Conservation (phyloP, 1,284 basidiomycete genomes). For the Ustilago hordei region DNA sequence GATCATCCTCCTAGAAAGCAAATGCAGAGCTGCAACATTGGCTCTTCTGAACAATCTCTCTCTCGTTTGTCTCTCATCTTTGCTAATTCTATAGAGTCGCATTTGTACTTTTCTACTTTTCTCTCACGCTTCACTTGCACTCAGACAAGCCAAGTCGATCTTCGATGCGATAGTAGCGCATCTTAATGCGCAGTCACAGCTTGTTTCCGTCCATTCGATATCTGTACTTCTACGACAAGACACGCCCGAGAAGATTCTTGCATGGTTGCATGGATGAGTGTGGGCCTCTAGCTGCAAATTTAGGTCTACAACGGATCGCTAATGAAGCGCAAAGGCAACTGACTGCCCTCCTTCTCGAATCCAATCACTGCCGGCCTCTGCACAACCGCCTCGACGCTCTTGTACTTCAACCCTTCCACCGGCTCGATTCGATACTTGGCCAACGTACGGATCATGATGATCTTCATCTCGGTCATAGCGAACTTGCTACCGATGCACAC, state of each 20-base stretch:
- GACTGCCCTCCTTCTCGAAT: slow-evolving; percentile 47
- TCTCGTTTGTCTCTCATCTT: neutral
- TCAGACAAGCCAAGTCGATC: neutral
- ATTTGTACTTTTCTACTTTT: slow-evolving; percentile 10
- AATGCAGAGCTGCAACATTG: neutral
- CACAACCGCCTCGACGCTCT: slow-evolving; percentile 52
- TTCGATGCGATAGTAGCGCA: neutral
- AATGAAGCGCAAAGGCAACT: slow-evolving; percentile 41
- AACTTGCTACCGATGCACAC: slow-evolving; percentile 64
- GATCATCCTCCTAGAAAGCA: slow-evolving; percentile 14
- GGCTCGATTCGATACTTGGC: slow-evolving; percentile 41
- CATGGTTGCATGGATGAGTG: neutral
- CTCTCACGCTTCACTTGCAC: slow-evolving; percentile 8
- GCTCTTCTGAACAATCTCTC: slow-evolving; percentile 2
- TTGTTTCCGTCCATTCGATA: neutral
- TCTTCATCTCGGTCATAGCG: slow-evolving; percentile 58
- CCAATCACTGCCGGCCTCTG: slow-evolving; percentile 51
- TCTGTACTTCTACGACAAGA: neutral
- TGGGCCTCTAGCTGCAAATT: neutral
- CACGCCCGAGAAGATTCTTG: neutral
- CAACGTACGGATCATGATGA: slow-evolving; percentile 41
- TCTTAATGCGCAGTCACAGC: neutral
- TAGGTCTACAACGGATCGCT: slow-evolving; percentile 27
- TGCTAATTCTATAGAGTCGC: slow-evolving; percentile 12
- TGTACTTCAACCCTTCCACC: slow-evolving; percentile 43